Percentiles rank a stretch among this genome's conserved stretches.
Evolutionary conservation across 805 yeast genomes (phyloP).

Genomic region (Candida berthetii): DNA sequence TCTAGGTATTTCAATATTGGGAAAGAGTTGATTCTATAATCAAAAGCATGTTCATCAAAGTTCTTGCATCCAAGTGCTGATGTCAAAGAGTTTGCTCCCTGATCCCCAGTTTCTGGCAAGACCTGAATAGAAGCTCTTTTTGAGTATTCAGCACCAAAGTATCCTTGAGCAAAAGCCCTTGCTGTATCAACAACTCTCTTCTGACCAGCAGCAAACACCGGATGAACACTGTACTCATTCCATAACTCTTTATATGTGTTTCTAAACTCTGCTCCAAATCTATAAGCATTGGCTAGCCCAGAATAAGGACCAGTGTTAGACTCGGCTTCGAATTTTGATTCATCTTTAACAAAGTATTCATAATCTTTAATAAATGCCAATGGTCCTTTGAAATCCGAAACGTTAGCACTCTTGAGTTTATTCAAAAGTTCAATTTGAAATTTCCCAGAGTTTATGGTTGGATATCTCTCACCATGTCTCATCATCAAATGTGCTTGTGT

Average conservation of each 20-base stretch:
- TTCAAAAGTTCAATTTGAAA: slow-evolving; percentile 13
- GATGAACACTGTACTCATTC: not conserved
- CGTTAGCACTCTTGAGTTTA: slow-evolving; percentile 24
- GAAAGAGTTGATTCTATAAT: slow-evolving; percentile 3
- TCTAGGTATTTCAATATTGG: not conserved
- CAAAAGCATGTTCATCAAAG: slow-evolving; percentile 21
- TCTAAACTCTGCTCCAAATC: slow-evolving; percentile 39
- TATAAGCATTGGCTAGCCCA: slow-evolving; percentile 40
- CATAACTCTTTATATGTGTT: slow-evolving; percentile 25
- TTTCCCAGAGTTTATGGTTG: slow-evolving; percentile 37
- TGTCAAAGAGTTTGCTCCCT: slow-evolving; percentile 45
- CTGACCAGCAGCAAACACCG: not conserved
- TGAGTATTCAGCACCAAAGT: slow-evolving; percentile 31
- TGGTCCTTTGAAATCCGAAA: slow-evolving; percentile 36
- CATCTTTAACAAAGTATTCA: slow-evolving; percentile 38
- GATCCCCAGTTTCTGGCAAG: slow-evolving; percentile 27
- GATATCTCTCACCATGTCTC: slow-evolving; percentile 79
- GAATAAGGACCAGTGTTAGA: slow-evolving; percentile 32
- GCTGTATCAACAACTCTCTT: slow-evolving; percentile 33
- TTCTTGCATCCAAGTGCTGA: slow-evolving; percentile 37
- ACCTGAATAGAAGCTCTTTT: slow-evolving; percentile 26
- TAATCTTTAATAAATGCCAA: slow-evolving; percentile 48
- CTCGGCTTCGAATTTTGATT: slow-evolving; percentile 36
- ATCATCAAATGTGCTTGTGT: slow-evolving; percentile 67
- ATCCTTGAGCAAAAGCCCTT: slow-evolving; percentile 40